Base-by-base conservation (phyloP, 2,329 filamentous ascomycete genomes). In the Aspergillus unguis region DNA sequence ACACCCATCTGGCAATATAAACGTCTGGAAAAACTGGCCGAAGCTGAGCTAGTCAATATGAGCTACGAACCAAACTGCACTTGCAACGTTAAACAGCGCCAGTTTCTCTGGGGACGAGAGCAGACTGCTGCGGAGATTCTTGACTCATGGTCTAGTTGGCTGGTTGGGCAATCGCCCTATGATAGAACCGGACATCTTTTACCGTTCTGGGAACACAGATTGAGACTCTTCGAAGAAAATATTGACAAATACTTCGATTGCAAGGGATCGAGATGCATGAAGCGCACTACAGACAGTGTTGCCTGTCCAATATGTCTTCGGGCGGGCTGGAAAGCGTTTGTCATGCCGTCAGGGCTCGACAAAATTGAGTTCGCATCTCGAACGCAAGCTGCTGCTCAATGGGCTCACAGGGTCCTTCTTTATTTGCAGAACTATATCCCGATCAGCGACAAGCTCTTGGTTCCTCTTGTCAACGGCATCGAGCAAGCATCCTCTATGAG, bases 221-320 rank as follows among this genome's bases (percentile, higher is more conserved):
- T 59, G 2, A 41, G 54, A 6, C 8, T 29, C 8, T 49, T 56
- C 10, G 42, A 44, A 9, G 11, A 25, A 6, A 48, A 46, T 4
- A 26, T 45, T 8, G 29, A 9, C 2, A 35, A 45, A 23, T 50
- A 49, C 7, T 53, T 55, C 17, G 45, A 46, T 7, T 58, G 56
- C 27, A 11, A 33, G 6, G 28, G 23, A 3, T 3, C 38, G 6
- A 38, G 44, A 6, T 56, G 51, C 17, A 25, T 47, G 2, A 44
- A 31, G 33, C 28, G n/a, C 17, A 36, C 44, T 2, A 11, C n/a
- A 10, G 29, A 44, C 8, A 31, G 10, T 5, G 7, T 38, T 23
- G 55, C 51, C 3, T 59, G 58, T 25, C 55, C 51, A n/a, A 48
- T 28, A 10, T 59, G 58, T 9, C 49, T 59, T 6, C 53, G 49